Conservation (phyloP, 2,329 filamentous ascomycete species). For the Alternaria arborescens region DNA sequence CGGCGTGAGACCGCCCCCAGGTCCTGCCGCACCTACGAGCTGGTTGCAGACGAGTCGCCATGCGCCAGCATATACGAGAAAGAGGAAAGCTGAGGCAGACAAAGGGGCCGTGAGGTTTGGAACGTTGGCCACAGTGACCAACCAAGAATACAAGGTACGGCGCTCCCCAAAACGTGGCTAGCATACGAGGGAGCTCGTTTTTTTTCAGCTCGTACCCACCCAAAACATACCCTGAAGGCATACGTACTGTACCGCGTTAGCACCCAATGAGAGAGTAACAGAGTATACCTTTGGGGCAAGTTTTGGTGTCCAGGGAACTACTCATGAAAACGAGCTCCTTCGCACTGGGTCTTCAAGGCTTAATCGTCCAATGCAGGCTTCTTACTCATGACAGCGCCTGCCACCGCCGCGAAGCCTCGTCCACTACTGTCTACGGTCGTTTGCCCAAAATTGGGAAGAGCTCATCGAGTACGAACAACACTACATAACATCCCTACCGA, state of each 20-base stretch:
- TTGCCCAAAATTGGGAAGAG: slow-evolving; percentile 65
- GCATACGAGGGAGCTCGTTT: not conserved
- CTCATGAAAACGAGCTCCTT: too few relatives aligned
- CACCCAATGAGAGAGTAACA: too few relatives aligned
- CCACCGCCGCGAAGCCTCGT: slow-evolving; percentile 54
- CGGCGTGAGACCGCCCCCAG: slow-evolving; percentile 49
- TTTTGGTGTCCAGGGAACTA: too few relatives aligned
- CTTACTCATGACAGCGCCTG: slow-evolving; percentile 43
- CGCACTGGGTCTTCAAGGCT: slow-evolving; percentile 12
- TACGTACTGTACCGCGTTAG: too few relatives aligned
- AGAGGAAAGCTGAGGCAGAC: slow-evolving; percentile 21
- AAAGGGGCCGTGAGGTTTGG: slow-evolving; percentile 30
- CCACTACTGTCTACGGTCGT: slow-evolving; percentile 61
- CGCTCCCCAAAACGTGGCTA: not conserved
- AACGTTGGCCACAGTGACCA: slow-evolving; percentile 33
- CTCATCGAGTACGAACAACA: slow-evolving; percentile 66
- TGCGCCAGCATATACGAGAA: slow-evolving; percentile 32
- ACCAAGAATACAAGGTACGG: slow-evolving; percentile 39
- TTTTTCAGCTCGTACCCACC: too few relatives aligned
- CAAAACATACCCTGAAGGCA: too few relatives aligned
- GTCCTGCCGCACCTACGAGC: slow-evolving; percentile 57
- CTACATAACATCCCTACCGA: slow-evolving; percentile 62
- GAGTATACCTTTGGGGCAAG: too few relatives aligned
- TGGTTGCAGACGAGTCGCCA: slow-evolving; percentile 52
- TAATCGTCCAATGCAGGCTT: slow-evolving; percentile 24